These are phyloP conservation scores for Umbelopsis sp. DNA, from an alignment of 192 early-diverging fungal genomes.

Conservation along the genomic window DNA sequence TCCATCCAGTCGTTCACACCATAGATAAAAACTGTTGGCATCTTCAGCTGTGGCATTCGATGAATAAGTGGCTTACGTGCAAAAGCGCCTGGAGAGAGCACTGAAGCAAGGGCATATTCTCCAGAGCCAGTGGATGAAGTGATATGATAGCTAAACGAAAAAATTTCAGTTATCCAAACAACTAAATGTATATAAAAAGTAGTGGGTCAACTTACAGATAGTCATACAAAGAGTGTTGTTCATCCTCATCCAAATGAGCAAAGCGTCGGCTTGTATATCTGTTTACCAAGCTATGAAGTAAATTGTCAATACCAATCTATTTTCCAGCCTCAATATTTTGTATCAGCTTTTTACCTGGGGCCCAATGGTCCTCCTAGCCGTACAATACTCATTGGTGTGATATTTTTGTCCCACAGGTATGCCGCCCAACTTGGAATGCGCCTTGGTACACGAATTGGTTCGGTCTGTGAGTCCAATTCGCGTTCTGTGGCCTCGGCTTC, in stretches of 20 bases:
- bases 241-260: slow-evolving; percentile 64
- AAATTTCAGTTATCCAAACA: background rate
- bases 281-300: slow-evolving; percentile 41
- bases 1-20: slow-evolving; percentile 87
- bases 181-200: background rate
- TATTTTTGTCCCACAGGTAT: slow-evolving; percentile 76
- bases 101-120: slow-evolving; percentile 77
- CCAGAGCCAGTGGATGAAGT: slow-evolving; percentile 76
- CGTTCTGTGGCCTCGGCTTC: slow-evolving; percentile 33
- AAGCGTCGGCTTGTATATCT: slow-evolving; percentile 66
- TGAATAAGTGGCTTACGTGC: slow-evolving; percentile 75
- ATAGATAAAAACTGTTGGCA: slow-evolving; percentile 76
- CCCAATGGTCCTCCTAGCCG: slow-evolving; percentile 80
- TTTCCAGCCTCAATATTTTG: too few species aligned
- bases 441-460: slow-evolving; percentile 7
- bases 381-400: slow-evolving; percentile 81
- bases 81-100: slow-evolving; percentile 82
- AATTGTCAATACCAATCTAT: slow-evolving; percentile 42
- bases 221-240: slow-evolving; percentile 68
- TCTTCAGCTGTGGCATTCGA: slow-evolving; percentile 58
- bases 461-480: slow-evolving; percentile 13
- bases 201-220: slow-evolving; percentile 58
- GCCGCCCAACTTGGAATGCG: slow-evolving; percentile 45
- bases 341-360: slow-evolving; percentile 31
- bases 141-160: slow-evolving; percentile 64